Percentiles rank a stretch among this genome's conserved stretches.
These are phyloP conservation scores for Thymus quinquecostatus DNA, from an alignment of 257 asterid species.

Conservation along the genomic window DNA sequence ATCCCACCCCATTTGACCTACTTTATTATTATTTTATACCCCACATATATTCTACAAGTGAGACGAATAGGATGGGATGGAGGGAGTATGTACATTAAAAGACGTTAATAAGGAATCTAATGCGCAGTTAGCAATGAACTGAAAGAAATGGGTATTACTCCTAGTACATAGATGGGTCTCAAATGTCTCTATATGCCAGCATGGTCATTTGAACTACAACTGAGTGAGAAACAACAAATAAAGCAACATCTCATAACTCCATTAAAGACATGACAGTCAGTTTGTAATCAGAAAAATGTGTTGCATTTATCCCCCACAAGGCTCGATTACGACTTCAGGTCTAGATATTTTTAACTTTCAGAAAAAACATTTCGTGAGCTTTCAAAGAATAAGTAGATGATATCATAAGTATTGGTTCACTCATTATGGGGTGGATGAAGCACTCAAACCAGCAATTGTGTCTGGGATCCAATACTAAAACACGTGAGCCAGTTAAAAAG, in stretches of 20 bases:
- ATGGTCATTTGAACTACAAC: background rate
- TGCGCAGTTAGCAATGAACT: background rate
- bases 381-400: background rate
- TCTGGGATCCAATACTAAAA: background rate
- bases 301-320: background rate
- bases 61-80: too few relatives aligned
- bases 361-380: background rate
- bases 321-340: background rate
- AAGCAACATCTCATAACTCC: background rate
- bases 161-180: slow-evolving; percentile 1
- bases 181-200: too few relatives aligned
- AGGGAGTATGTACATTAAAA: background rate
- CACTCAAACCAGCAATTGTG: background rate
- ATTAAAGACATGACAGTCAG: background rate
- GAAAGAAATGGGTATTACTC: background rate
- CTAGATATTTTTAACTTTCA: background rate
- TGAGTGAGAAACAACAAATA: background rate
- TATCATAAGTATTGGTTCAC: background rate
- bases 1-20: too few relatives aligned
- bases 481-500: background rate
- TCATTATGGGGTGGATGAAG: background rate
- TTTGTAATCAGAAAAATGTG: background rate
- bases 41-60: too few relatives aligned
- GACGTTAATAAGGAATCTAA: background rate
- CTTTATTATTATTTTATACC: too few relatives aligned